Evolutionary conservation across 2,329 filamentous ascomycete species (phyloP), one percentile per base, ranked within the genome.

Genomic region (Colletotrichum camelliae): DNA sequence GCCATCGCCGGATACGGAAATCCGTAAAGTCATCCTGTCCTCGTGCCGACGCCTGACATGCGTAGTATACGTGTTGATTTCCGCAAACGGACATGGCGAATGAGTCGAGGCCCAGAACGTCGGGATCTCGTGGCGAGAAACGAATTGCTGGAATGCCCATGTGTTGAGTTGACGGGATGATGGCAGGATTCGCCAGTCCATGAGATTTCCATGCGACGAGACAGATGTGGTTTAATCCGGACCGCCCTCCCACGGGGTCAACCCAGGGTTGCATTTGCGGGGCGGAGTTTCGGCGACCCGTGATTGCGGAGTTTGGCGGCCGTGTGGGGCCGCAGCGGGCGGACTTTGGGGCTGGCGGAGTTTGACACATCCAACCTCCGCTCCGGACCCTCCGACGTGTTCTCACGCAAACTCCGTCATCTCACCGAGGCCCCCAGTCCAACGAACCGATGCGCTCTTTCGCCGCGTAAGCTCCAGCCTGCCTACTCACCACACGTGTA

Each of bases 281-380:
- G 64, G 69, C 64, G 69, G 73, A 68, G 69, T 65, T 75, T 72
- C 57, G 69, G 69, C 55, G 55, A 57, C 60, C 62, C 67, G 48
- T 58, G 62, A 33, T 52, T 60, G 70, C 71, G 70, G 65, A 66
- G 55, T 61, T 61, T 71, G 39, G 31, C 21, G 27, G 29, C 72
- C 48, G 65, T 27, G 70, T 65, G 70, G 74, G 70, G 74, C 74
- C 74, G 74, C 70, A 52, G 58, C 43, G 21, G n/a, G 65, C 74
- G 70, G 74, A 76, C 24, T 76, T 75, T 61, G 39, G 39, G 33
- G 21, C 7, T 8, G 27, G 68, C 72, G 68, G 68, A 75, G 68
- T 75, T 75, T 75, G 61, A 67, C 31, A 27, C 33, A 43, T 65
- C 27, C 69, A 48, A 75, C 73, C 27, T 67, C 62, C 69, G 62